Conservation (phyloP, 2,329 filamentous ascomycete genomes). For the Colletotrichum coccodes region DNA sequence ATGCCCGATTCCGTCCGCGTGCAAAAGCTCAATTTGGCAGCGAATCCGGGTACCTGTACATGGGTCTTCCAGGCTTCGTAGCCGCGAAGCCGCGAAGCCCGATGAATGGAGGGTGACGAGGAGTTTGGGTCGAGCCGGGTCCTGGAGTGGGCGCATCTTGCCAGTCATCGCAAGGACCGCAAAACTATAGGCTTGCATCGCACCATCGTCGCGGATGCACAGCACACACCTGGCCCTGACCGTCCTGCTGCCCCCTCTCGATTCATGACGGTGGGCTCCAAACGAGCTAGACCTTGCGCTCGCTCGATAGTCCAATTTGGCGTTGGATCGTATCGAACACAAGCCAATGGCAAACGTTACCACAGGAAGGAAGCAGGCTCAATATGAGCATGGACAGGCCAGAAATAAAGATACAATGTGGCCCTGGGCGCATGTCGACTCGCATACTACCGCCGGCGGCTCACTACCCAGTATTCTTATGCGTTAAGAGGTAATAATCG, state of each 20-base stretch:
- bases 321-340: background rate
- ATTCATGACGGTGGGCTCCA: background rate
- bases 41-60: constrained; percentile 2
- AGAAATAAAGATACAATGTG: constrained; percentile 1
- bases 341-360: constrained; percentile 15
- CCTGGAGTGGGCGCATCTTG: background rate
- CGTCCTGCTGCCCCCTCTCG: background rate
- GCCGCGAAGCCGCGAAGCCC: background rate
- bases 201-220: constrained; percentile 4
- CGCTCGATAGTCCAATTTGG: background rate
- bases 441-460: constrained; percentile 18
- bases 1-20: constrained; percentile 11
- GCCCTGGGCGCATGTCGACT: constrained; percentile 18
- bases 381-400: constrained; percentile 10
- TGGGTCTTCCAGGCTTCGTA: background rate
- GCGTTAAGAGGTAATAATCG: background rate
- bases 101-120: background rate
- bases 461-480: constrained; percentile 7
- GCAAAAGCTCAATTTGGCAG: background rate
- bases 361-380: constrained; percentile 10
- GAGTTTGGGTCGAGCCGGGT: background rate
- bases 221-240: background rate
- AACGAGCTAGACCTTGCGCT: constrained; percentile 3
- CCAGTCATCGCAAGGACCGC: background rate
- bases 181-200: background rate